These are phyloP conservation scores for Fraxinus ornus DNA, from an alignment of 305 asterid species.

Conservation along the genomic window DNA sequence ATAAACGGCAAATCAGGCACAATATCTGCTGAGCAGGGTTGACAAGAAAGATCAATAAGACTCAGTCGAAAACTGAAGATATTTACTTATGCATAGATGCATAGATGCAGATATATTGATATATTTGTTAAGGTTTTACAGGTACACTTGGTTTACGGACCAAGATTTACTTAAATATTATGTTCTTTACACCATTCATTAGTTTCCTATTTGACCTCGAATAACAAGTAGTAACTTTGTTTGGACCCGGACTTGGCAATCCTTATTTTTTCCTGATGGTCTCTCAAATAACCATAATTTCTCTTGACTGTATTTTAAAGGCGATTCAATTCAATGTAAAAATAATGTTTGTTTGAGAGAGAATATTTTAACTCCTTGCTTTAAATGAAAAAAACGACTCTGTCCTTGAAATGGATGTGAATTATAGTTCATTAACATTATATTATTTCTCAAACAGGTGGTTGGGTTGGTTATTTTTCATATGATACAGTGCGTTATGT, in stretches of 20 bases:
- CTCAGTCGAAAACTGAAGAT: too few relatives aligned
- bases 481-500: slow-evolving; percentile 34
- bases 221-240: slow-evolving; percentile 5
- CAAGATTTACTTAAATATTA: not conserved
- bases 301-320: not conserved
- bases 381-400: not conserved
- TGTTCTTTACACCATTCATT: slow-evolving; percentile 3
- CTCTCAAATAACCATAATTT: not conserved
- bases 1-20: too few relatives aligned
- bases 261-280: not conserved
- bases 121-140: not conserved
- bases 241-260: not conserved
- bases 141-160: not conserved
- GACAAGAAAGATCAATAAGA: too few relatives aligned
- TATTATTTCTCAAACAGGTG: slow-evolving; percentile 61
- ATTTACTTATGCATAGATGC: not conserved
- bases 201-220: not conserved
- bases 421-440: slow-evolving; percentile 10
- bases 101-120: not conserved
- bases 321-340: not conserved
- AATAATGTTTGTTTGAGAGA: not conserved
- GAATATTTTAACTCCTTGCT: not conserved
- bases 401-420: not conserved
- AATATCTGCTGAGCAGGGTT: too few relatives aligned
- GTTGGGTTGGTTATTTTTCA: slow-evolving; percentile 98